phyloP scores from a whole-genome alignment of 192 early-diverging fungal genomes.

The Coemansia sp. region DNA sequence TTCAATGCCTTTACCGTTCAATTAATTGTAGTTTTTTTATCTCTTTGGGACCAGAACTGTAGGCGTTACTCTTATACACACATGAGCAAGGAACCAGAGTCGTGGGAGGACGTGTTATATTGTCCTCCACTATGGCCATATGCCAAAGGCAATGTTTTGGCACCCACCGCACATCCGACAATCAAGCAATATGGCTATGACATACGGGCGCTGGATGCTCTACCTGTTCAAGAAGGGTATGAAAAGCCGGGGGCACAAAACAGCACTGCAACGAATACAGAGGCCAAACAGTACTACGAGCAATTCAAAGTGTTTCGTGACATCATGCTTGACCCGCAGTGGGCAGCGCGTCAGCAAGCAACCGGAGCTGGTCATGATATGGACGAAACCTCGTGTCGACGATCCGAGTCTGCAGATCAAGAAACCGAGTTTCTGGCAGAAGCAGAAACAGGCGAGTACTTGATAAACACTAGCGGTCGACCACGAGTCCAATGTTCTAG shows the following conservation, averaged over 20 bases:
- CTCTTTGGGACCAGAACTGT: no score
- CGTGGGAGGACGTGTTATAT: slow-evolving; percentile 28
- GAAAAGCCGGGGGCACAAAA: neutral
- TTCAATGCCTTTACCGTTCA: no score
- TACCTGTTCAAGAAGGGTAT: slow-evolving; percentile 29
- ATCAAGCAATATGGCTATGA: slow-evolving; percentile 29
- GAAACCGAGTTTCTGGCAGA: neutral
- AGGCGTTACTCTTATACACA: no score
- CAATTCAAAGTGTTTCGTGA: slow-evolving; percentile 37
- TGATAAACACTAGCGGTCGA: neutral
- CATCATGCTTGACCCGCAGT: slow-evolving; percentile 29
- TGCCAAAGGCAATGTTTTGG: slow-evolving; percentile 16
- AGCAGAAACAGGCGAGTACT: neutral
- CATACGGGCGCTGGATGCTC: slow-evolving; percentile 19
- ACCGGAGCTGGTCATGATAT: no score
- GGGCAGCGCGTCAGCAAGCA: slow-evolving; percentile 1
- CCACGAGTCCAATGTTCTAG: slow-evolving; percentile 8
- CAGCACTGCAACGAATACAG: neutral
- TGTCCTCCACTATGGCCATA: slow-evolving; percentile 39
- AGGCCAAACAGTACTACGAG: slow-evolving; percentile 30
- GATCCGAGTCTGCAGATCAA: neutral
- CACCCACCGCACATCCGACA: slow-evolving; percentile 19
- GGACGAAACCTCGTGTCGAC: neutral
- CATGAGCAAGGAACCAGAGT: neutral
- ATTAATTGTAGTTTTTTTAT: neutral